These are phyloP conservation scores for Pseudoneurospora amorphoporcata DNA, from an alignment of 495 filamentous ascomycete species.

Conservation along the genomic window DNA sequence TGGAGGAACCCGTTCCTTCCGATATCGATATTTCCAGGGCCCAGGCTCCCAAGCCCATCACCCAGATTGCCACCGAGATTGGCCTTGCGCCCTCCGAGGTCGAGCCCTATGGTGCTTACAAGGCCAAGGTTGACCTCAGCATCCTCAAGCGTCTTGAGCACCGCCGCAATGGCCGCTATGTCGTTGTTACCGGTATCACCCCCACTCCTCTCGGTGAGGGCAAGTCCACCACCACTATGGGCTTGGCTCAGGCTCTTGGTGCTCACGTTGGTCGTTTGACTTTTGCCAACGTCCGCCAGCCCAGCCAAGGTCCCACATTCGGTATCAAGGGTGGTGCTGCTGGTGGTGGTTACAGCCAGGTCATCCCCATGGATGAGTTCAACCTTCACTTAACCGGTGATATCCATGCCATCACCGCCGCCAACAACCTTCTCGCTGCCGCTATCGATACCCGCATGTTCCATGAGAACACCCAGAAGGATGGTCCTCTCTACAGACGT, in stretches of 20 bases:
- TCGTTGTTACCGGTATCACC: constrained; percentile 90
- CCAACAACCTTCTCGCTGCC: constrained; percentile 96
- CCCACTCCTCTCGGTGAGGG: constrained; percentile 97
- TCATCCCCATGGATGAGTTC: constrained; percentile 99
- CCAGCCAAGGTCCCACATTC: constrained; percentile 94
- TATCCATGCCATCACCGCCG: constrained; percentile 93
- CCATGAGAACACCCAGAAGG: constrained; percentile 90
- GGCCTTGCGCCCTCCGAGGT: constrained; percentile 79
- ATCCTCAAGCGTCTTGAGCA: constrained; percentile 76
- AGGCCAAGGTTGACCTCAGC: constrained; percentile 83
- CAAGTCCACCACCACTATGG: constrained; percentile 97
- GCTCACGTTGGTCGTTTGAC: constrained; percentile 77
- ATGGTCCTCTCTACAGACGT: constrained; percentile 77
- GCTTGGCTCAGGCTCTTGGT: constrained; percentile 86
- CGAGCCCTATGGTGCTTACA: constrained; percentile 88
- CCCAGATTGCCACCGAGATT: constrained; percentile 70
- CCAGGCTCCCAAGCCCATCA: constrained; percentile 84
- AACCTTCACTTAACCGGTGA: constrained; percentile 96
- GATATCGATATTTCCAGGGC: constrained; percentile 88
- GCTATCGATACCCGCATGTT: constrained; percentile 98
- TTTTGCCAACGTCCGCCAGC: constrained; percentile 95
- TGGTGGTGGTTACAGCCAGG: constrained; percentile 94
- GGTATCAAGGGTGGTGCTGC: constrained; percentile 98
- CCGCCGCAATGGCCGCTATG: constrained; percentile 77
- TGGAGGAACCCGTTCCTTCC: constrained; percentile 70